Conservation (phyloP, 2,329 filamentous ascomycete genomes). For the Pseudogymnoascus destructans region DNA sequence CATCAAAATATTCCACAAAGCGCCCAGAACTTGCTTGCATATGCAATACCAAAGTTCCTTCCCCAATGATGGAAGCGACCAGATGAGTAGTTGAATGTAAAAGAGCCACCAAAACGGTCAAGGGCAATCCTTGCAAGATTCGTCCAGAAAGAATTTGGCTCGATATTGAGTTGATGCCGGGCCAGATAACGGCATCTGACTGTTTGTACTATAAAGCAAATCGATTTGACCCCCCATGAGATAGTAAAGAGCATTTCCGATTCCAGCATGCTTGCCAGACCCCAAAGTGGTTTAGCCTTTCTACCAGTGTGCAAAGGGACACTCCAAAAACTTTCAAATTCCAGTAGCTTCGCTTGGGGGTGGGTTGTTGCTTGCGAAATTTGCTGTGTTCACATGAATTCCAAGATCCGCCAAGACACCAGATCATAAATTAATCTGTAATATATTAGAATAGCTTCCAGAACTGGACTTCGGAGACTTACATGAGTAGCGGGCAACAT, state of each 20-base stretch:
- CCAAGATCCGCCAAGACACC: background rate
- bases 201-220: background rate
- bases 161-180: background rate
- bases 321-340: background rate
- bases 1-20: background rate
- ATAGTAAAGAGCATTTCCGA: background rate
- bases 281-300: background rate
- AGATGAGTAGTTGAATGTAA: background rate
- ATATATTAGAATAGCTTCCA: background rate
- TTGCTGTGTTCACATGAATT: background rate
- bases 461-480: background rate
- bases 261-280: background rate
- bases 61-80: background rate
- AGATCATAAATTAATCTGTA: background rate
- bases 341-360: background rate
- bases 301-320: background rate
- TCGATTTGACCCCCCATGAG: background rate
- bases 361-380: background rate
- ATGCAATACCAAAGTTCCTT: background rate
- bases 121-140: background rate
- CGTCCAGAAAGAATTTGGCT: background rate
- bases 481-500: slow-evolving; percentile 45
- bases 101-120: background rate
- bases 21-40: background rate
- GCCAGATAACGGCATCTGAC: background rate